Percentiles rank a stretch among this genome's conserved stretches.
Conservation (phyloP, 129 eudicot genomes). For the Flaveria trinervia region DNA sequence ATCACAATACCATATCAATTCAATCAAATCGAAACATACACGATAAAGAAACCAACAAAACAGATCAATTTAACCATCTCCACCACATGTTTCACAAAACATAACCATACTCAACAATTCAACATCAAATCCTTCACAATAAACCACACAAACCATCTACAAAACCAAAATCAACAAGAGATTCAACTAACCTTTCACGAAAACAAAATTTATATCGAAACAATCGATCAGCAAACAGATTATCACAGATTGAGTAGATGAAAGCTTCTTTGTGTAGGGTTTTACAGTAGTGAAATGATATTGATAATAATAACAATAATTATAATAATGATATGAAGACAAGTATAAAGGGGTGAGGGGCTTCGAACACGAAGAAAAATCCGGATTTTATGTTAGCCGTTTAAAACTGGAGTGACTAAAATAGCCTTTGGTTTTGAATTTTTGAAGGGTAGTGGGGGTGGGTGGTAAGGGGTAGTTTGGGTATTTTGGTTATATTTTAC, state of each 20-base stretch:
- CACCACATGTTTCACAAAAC: not conserved
- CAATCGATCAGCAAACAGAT: not conserved
- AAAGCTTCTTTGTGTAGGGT: not conserved
- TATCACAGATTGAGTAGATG: conserved; percentile 6
- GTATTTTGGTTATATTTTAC: not conserved
- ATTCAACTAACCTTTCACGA: conserved; percentile 23
- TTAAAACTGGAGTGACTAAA: conserved; percentile 24
- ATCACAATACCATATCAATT: not conserved
- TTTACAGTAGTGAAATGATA: not conserved
- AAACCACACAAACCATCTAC: conserved; percentile 7
- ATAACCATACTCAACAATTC: not conserved
- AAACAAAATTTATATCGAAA: not conserved
- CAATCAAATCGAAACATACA: not conserved
- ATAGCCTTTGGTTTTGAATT: conserved; percentile 23
- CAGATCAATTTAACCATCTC: conserved; percentile 17
- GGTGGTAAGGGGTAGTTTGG: conserved; percentile 25
- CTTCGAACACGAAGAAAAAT: conserved; percentile 31
- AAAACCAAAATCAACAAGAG: conserved; percentile 4
- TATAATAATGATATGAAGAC: not conserved
- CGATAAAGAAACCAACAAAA: not conserved
- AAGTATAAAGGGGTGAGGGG: conserved; percentile 31
- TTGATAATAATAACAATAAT: too few relatives aligned
- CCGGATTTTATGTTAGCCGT: conserved; percentile 39
- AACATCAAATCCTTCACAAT: not conserved
- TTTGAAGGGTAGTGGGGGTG: not conserved